Evolutionary conservation across 805 yeast genomes (phyloP), one percentile per base, ranked within the genome.

Genomic region (Saccharomycopsis schoenii): DNA sequence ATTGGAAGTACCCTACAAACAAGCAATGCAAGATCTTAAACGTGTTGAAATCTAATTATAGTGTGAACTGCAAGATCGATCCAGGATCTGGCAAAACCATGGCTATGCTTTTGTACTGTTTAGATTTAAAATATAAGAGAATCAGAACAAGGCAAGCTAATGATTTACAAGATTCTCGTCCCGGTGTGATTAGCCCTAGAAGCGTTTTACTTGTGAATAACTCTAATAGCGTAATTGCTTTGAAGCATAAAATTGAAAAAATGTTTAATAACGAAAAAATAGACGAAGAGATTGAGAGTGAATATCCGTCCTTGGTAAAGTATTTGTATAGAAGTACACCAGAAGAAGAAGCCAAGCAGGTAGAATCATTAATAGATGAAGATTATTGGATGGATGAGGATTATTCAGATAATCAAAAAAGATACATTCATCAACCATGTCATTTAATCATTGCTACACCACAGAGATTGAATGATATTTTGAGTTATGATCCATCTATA

Each of bases 61-160:
- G 56, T 14, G n/a, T 59, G 51, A 29, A 21, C 24, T 55, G 47
- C 41, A 29, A 58, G 8, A 14, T 19, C 11, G 41, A 21, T 12
- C 40, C 55, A 21, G 61, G 61, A 17, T 40, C 56, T 2, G 61
- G 61, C 14, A 59, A 52, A 37, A 24, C 58, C n/a, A 37, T 21
- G 21, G 55, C 61, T 14, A 19, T 59, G 11, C 56, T 59, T 12
- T 15, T 59, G 15, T 43, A 59, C 34, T 37, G 47, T 12, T 39
- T 59, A 17, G 56, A 59, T 24, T 15, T 55, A 9, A 39, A 40
- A 37, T 24, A 39, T 29, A 54, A 54, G 9, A 34, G 40, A 37
- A 19, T 17, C 24, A 29, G 41, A 54, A 15, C 25, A 19, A 19
- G 10, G 29, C 25, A 14, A 37, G 17, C 50, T 1, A 9, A 5